Conservation (phyloP, 2,329 filamentous ascomycete species). For the Aspergillus felis region DNA sequence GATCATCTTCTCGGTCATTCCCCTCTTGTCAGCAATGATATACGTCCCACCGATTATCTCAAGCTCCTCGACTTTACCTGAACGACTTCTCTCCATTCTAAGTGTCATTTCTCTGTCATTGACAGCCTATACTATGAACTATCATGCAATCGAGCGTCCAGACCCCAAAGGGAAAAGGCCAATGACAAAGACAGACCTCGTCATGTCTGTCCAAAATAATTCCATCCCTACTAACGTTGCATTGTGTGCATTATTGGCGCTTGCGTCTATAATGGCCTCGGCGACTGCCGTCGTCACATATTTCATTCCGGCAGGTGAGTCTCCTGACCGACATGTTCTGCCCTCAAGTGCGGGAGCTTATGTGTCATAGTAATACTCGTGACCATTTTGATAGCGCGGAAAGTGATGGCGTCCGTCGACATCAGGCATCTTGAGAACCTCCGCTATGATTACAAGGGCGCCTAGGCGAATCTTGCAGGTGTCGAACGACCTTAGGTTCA, state of each 20-base stretch:
- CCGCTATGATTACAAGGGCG: conserved; percentile 42
- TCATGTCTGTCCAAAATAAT: conserved; percentile 17
- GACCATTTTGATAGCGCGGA: conserved; percentile 28
- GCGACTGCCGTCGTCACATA: conserved; percentile 25
- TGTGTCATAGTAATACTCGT: conserved; percentile 29
- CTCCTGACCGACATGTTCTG: conserved; percentile 8
- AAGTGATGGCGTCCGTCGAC: conserved; percentile 38
- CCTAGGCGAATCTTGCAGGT: conserved; percentile 16
- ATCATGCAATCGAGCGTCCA: conserved; percentile 21
- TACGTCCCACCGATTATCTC: conserved; percentile 33
- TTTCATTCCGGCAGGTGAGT: conserved; percentile 38
- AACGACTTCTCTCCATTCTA: conserved; percentile 28
- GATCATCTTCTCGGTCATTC: conserved; percentile 35
- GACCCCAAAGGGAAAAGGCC: conserved; percentile 30
- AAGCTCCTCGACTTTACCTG: conserved; percentile 9
- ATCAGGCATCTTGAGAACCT: conserved; percentile 35
- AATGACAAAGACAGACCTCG: conserved; percentile 17
- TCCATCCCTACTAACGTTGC: conserved; percentile 25
- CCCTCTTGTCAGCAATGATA: conserved; percentile 27
- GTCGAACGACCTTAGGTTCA: neutral
- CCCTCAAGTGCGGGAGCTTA: conserved; percentile 19
- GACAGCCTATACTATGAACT: conserved; percentile 37
- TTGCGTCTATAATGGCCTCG: conserved; percentile 23
- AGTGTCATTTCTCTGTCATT: conserved; percentile 33
- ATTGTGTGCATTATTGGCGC: conserved; percentile 26